Percentiles rank a stretch among this genome's conserved stretches.
Evolutionary conservation across 305 asterid genomes (phyloP).

Genomic region (Solanum aculeatissimum): DNA sequence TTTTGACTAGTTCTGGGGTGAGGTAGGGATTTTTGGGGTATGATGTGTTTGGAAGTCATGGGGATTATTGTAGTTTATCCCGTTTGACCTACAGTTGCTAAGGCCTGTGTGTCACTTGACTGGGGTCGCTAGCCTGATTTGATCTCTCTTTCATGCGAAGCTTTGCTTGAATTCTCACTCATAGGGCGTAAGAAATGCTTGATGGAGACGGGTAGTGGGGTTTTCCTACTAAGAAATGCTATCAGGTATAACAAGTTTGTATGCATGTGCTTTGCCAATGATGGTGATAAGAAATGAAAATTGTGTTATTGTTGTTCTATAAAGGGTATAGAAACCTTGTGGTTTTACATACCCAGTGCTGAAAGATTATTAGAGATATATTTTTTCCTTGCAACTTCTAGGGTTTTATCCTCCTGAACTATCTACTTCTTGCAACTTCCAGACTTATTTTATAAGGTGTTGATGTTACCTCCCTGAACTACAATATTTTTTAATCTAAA

Average conservation of each 20-base stretch:
- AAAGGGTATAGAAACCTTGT: background rate
- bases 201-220: background rate
- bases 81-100: background rate
- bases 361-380: background rate
- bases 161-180: background rate
- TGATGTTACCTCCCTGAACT: background rate
- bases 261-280: background rate
- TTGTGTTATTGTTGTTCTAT: background rate
- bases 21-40: background rate
- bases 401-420: background rate
- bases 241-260: background rate
- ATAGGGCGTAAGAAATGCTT: background rate
- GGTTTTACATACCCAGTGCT: background rate
- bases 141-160: background rate
- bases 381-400: background rate
- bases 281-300: background rate
- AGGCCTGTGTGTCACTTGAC: background rate
- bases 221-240: background rate
- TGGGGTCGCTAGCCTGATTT: background rate
- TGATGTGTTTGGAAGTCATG: background rate
- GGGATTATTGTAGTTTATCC: background rate
- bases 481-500: background rate
- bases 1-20: background rate
- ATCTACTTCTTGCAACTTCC: background rate
- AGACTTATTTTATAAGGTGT: background rate